phyloP scores from a whole-genome alignment of 108 stramenopile genomes.

The Nitzschia palea region DNA sequence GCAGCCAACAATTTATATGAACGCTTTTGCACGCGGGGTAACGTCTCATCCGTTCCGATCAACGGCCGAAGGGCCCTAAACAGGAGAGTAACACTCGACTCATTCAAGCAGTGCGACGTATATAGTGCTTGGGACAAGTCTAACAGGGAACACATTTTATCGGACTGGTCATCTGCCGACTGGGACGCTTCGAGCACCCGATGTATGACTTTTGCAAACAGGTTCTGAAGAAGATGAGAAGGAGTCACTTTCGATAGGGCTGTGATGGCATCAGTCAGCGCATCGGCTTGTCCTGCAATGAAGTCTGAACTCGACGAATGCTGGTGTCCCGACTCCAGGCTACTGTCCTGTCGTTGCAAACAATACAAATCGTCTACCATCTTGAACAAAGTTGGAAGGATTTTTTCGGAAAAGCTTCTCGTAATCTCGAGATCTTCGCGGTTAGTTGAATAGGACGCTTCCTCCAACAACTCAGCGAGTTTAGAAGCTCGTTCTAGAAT shows the following conservation, averaged over 20 bases:
- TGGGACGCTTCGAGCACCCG: constrained; percentile 63
- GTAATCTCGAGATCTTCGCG: constrained; percentile 25
- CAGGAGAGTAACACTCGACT: constrained; percentile 56
- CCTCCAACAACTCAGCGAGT: constrained; percentile 23
- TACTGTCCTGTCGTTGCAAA: constrained; percentile 21
- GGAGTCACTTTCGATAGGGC: constrained; percentile 61
- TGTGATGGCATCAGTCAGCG: constrained; percentile 67
- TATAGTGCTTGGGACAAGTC: constrained; percentile 70
- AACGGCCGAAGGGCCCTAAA: constrained; percentile 74
- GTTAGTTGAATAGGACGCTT: constrained; percentile 28
- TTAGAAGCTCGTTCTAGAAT: constrained; percentile 28
- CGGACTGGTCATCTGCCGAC: constrained; percentile 38
- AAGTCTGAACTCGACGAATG: constrained; percentile 21
- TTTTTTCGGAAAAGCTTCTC: constrained; percentile 45
- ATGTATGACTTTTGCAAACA: constrained; percentile 81
- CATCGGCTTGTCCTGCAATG: constrained; percentile 41
- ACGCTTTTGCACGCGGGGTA: constrained; percentile 64
- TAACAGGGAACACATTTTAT: constrained; percentile 69
- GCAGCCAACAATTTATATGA: constrained; percentile 75
- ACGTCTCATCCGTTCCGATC: constrained; percentile 71
- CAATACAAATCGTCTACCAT: constrained; percentile 57
- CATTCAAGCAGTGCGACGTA: constrained; percentile 63
- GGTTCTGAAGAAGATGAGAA: constrained; percentile 49
- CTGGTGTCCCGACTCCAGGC: constrained; percentile 41
- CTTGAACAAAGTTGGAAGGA: constrained; percentile 71